These are phyloP conservation scores for Xylariomycetidae sp. DNA, from an alignment of 2,329 filamentous ascomycete species.

Conservation along the genomic window DNA sequence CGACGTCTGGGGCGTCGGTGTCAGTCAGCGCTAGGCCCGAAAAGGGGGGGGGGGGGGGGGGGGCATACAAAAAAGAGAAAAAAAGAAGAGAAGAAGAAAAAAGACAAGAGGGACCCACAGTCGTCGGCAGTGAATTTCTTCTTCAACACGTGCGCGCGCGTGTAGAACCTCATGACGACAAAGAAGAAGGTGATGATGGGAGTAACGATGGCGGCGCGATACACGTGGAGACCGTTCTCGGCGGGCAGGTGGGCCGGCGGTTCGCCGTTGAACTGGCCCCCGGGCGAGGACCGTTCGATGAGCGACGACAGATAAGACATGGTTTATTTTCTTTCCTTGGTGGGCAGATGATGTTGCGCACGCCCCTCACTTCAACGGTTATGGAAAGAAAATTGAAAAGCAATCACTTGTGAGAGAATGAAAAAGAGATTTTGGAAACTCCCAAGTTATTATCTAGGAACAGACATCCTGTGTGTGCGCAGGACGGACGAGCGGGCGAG, in stretches of 20 bases:
- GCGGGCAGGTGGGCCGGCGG: conserved; percentile 13
- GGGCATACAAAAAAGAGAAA: no score
- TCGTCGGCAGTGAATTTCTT: conserved; percentile 12
- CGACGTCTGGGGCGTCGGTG: conserved; percentile 11
- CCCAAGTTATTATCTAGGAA: no score
- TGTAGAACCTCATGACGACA: conserved; percentile 16
- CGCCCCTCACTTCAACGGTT: no score
- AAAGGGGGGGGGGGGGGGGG: not conserved
- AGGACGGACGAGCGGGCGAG: no score
- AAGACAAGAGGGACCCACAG: conserved; percentile 8
- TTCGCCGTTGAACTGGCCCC: conserved; percentile 11
- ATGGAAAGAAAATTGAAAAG: no score
- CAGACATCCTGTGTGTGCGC: no score
- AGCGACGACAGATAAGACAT: no score
- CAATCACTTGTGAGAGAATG: no score
- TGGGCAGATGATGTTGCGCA: no score
- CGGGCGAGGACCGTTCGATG: conserved; percentile 11
- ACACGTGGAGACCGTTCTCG: conserved; percentile 16
- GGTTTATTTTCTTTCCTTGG: no score
- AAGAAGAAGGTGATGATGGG: conserved; percentile 16
- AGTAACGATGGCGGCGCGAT: conserved; percentile 13
- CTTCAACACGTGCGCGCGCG: conserved; percentile 10
- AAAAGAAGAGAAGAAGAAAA: no score
- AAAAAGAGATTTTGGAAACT: no score
- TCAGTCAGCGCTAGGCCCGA: not conserved